phyloP scores from a whole-genome alignment of 805 yeast species.

The Candida chilensis region DNA sequence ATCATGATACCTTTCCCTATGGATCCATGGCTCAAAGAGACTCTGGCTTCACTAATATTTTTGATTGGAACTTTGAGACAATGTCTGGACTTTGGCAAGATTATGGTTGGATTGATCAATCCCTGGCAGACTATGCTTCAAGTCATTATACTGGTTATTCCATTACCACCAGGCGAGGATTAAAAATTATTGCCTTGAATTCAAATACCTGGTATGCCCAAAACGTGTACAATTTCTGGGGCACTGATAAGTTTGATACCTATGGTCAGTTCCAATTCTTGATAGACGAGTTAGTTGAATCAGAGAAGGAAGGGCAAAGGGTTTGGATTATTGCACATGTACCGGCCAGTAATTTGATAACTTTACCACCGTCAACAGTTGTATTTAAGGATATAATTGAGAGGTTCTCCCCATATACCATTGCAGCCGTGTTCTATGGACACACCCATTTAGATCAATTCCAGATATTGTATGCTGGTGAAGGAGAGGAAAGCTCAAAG shows the following conservation, averaged over 20 bases:
- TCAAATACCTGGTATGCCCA: conserved; percentile 61
- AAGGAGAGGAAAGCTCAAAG: conserved; percentile 6
- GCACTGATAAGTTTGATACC: conserved; percentile 44
- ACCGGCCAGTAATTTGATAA: conserved; percentile 38
- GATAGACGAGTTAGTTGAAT: conserved; percentile 50
- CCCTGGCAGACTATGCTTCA: conserved; percentile 19
- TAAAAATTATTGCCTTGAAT: conserved; percentile 54
- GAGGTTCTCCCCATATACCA: conserved; percentile 34
- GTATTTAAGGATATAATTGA: no score
- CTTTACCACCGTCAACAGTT: conserved; percentile 31
- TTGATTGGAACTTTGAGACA: conserved; percentile 37
- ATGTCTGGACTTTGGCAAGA: conserved; percentile 40
- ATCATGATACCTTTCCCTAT: conserved; percentile 68
- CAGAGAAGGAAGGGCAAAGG: conserved; percentile 48
- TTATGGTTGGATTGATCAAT: conserved; percentile 30
- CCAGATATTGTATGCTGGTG: conserved; percentile 18
- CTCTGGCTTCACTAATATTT: conserved; percentile 32
- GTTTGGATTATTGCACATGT: conserved; percentile 70
- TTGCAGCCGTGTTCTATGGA: conserved; percentile 34
- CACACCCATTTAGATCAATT: conserved; percentile 31
- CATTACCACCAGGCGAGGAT: conserved; percentile 42
- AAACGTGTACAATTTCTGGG: conserved; percentile 48
- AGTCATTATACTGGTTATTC: conserved; percentile 58
- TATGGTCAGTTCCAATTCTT: conserved; percentile 58
- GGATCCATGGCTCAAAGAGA: conserved; percentile 54